Evolutionary conservation across 2,329 filamentous ascomycete genomes (phyloP).

Genomic region (Lachnellula suecica): DNA sequence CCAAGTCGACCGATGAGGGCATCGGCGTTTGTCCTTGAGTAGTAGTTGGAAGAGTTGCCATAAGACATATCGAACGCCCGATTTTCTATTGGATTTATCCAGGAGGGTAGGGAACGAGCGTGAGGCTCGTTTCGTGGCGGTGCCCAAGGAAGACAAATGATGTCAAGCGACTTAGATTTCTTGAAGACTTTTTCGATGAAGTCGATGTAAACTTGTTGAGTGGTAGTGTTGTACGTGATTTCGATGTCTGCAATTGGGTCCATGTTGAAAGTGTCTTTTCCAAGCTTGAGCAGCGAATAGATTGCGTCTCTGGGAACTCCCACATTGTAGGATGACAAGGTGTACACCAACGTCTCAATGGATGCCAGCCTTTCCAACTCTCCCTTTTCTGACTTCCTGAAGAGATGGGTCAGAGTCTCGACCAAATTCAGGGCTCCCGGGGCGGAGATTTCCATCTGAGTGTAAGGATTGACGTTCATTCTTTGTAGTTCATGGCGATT

Average conservation of each 20-base stretch:
- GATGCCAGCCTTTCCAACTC: background rate
- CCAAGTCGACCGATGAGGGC: background rate
- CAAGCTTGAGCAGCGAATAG: background rate
- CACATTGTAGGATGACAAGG: background rate
- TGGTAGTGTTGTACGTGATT: background rate
- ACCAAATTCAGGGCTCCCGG: background rate
- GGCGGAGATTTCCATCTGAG: background rate
- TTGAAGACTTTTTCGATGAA: slow-evolving; percentile 18
- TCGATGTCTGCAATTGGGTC: background rate
- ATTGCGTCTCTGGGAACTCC: background rate
- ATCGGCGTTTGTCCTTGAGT: background rate
- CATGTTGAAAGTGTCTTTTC: background rate
- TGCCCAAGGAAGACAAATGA: slow-evolving; percentile 28
- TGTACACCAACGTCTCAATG: background rate
- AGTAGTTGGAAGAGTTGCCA: background rate
- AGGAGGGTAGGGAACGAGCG: background rate
- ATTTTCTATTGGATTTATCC: background rate
- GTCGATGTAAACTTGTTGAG: slow-evolving; percentile 14
- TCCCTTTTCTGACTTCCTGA: background rate
- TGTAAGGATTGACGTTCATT: background rate
- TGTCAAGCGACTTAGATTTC: slow-evolving; percentile 20
- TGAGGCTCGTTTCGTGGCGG: background rate
- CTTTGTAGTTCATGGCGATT: background rate
- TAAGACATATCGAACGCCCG: background rate
- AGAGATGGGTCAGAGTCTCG: background rate